These are phyloP conservation scores for Amylocarpus encephaloides DNA, from an alignment of 2,329 filamentous ascomycete genomes.

Conservation along the genomic window DNA sequence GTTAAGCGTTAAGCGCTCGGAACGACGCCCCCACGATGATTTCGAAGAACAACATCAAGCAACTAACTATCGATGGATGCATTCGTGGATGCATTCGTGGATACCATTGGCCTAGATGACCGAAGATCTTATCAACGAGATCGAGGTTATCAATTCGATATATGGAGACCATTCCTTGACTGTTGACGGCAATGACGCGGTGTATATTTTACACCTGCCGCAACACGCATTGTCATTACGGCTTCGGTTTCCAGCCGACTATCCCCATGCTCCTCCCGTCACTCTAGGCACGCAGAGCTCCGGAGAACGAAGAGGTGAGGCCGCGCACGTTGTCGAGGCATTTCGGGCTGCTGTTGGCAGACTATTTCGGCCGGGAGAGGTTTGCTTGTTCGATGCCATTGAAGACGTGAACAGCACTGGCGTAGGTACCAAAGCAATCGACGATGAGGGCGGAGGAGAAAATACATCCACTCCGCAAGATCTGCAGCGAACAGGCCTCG, in stretches of 20 bases:
- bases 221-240: constrained; percentile 48
- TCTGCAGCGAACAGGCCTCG: constrained; percentile 9
- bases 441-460: constrained; percentile 4
- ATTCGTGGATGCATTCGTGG: too few species aligned
- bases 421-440: neutral
- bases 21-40: too few species aligned
- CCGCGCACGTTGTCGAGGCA: constrained; percentile 61
- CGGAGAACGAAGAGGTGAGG: constrained; percentile 64
- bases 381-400: constrained; percentile 88
- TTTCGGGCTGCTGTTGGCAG: constrained; percentile 60
- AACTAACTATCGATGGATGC: too few species aligned
- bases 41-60: too few species aligned
- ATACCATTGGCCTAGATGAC: constrained; percentile 19
- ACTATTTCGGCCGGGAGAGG: constrained; percentile 66
- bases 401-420: constrained; percentile 55
- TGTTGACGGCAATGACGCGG: constrained; percentile 34
- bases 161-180: constrained; percentile 63
- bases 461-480: neutral
- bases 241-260: constrained; percentile 64
- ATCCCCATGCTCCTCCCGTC: constrained; percentile 67
- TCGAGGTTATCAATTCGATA: constrained; percentile 79
- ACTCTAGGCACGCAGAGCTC: constrained; percentile 76
- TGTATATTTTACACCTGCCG: constrained; percentile 63
- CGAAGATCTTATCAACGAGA: constrained; percentile 57
- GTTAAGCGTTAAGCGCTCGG: too few species aligned